Evolutionary conservation across 1,284 basidiomycete genomes (phyloP), one percentile per base, ranked within the genome.

Genomic region (Dichomitus squalens): DNA sequence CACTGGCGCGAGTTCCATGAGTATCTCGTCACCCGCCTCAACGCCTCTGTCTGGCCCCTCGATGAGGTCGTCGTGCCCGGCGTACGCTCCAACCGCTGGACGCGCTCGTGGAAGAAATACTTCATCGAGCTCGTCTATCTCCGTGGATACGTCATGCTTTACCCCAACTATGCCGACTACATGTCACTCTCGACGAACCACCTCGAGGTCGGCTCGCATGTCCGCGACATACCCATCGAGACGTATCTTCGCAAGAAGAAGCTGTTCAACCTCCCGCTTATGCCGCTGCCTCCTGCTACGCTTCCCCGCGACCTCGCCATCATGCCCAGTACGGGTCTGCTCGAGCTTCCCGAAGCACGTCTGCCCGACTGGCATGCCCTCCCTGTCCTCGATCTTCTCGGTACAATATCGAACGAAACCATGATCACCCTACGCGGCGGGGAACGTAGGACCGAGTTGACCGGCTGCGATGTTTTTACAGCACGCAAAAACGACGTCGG

Each of bases 41-140:
- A 83, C 5, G 78, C 83, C 55, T 53, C 68, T 34, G 68, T 70
- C 46, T 64, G 84, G 52, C 59, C 52, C 34, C 35, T 41, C 20
- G 33, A 39, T 12, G 23, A 51, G 36, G 68, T 76, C 9, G 73
- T 85, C 52, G 89, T 93, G 20, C 88, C 88, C 0, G 74, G 82
- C 21, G 83, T 92, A 21, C 85, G 90, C 35, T 93, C 90, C 21
- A 93, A 91, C 74, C 75, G 76, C 33, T 94, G 92, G 92, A 79
- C 81, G 16, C 80, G 80, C 49, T 92, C 89, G 7, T 94, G 92
- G 92, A 94, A 94, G 71, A 87, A 86, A 60, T 93, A 88, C 72
- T 91, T 93, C 70, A 93, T 93, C 71, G 92, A 94, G 71, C 78
- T 93, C 52, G 85, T 84, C 35, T 91, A 86, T 70, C 78, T 94